Base-by-base conservation (phyloP, 2,329 filamentous ascomycete species). In the Fusarium nanum region DNA sequence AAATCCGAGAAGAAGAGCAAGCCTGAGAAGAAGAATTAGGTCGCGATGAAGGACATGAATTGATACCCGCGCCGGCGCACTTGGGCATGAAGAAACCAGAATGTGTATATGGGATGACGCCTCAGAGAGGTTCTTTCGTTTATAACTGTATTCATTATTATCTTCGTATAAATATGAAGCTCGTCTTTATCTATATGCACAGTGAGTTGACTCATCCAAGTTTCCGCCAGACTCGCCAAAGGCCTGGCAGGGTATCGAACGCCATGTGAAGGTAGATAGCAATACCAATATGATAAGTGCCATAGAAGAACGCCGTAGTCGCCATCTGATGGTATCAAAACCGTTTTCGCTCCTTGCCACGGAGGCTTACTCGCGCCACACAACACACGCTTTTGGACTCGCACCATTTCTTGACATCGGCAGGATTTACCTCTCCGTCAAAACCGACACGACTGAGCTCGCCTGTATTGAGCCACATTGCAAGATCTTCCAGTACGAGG, bases 341-440 rank as follows among this genome's bases (percentile, higher is more conserved):
- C 30, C 86, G 78, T 76, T 87, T 89, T 72, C 87, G 82, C 75
- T 86, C 84, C 73, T 82, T 84, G 9, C 87, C 87, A 1, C 79
- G 79, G 34, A 82, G 42, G 60, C 81, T 89, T 69, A 88, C 86
- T 73, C 85, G 90, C 89, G 89, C 93, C 32, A 94, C 83, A 79
- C 94, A 97, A 75, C 94, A 97, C 12, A 98, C 85, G 47, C 94
- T 94, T 78, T 91, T 92, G 42, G 88, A 89, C 80, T 97, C 93
- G 76, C 95, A 98, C 95, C 95, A 98, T 74, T 87, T 88, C 84
- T 96, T 94, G 20, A 97, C 91, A 76, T 92, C 89, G 30, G 78
- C 83, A 0, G 87, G 82, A 9, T 83, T 84, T 12, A 92, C 87
- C 76, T 93, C 89, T 11, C 85, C 85, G 70, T 93, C 90, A 73